Percentiles rank a stretch among this genome's conserved stretches.
Evolutionary conservation across 352 stramenopile genomes (phyloP).

Genomic region (Phytophthora syringae): DNA sequence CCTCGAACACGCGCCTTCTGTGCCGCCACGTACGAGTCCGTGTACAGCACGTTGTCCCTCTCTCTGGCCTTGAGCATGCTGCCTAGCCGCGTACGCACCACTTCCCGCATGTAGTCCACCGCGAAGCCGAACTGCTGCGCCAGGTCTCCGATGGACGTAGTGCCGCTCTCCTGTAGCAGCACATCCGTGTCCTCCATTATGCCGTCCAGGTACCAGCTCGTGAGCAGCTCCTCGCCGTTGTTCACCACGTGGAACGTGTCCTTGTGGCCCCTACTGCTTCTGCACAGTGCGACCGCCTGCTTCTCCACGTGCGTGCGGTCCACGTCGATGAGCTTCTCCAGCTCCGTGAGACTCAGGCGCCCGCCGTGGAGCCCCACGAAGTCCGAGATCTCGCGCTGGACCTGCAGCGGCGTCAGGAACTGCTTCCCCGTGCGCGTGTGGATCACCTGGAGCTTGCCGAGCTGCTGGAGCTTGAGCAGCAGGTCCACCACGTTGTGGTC

Average conservation of each 20-base stretch:
- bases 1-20: constrained; percentile 74
- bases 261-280: constrained; percentile 31
- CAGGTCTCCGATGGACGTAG: constrained; percentile 68
- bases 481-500: constrained; percentile 87
- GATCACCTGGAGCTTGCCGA: constrained; percentile 79
- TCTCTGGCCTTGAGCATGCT: constrained; percentile 70
- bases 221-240: constrained; percentile 80
- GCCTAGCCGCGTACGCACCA: constrained; percentile 67
- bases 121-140: constrained; percentile 84
- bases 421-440: constrained; percentile 85
- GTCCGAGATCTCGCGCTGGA: constrained; percentile 81
- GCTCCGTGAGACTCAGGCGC: constrained; percentile 67
- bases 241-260: constrained; percentile 70
- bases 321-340: constrained; percentile 75
- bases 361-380: constrained; percentile 71
- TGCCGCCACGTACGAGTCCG: constrained; percentile 69
- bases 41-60: constrained; percentile 77
- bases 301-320: constrained; percentile 78
- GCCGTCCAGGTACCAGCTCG: constrained; percentile 81
- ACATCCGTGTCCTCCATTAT: constrained; percentile 88
- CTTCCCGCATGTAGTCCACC: constrained; percentile 86
- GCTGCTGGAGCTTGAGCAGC: constrained; percentile 75
- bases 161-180: constrained; percentile 76
- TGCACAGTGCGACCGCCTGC: constrained; percentile 56
- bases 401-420: constrained; percentile 74